phyloP scores from a whole-genome alignment of 495 filamentous ascomycete genomes.

The Pyrenopolyporus hunteri region DNA sequence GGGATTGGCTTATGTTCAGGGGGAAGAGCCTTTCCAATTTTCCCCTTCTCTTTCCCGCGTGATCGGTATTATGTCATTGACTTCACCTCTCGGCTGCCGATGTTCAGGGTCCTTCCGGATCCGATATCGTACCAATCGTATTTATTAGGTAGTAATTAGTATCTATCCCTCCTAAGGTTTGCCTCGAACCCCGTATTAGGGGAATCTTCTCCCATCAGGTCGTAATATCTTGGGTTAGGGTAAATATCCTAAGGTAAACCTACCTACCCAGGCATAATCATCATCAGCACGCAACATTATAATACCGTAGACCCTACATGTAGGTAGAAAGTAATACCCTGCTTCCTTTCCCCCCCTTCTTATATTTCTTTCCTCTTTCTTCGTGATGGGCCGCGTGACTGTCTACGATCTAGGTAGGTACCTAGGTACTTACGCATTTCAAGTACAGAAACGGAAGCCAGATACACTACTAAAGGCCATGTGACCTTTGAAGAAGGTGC shows the following conservation, averaged over 20 bases:
- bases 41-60: neutral
- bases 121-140: constrained; percentile 5
- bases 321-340: too few species aligned
- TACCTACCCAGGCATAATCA: too few species aligned
- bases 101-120: constrained; percentile 36
- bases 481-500: constrained; percentile 16
- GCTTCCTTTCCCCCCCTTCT: too few species aligned
- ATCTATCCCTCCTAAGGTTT: neutral
- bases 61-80: constrained; percentile 29
- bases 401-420: too few species aligned
- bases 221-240: too few species aligned
- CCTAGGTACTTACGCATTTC: neutral
- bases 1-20: neutral
- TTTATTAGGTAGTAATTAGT: neutral
- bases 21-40: neutral
- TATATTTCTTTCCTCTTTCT: too few species aligned
- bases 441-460: too few species aligned
- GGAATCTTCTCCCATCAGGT: too few species aligned
- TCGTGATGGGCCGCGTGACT: neutral
- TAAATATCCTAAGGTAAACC: too few species aligned
- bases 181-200: too few species aligned
- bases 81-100: constrained; percentile 1
- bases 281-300: too few species aligned
- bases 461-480: constrained; percentile 3
- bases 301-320: too few species aligned